phyloP scores from a whole-genome alignment of 371 early-diverging fungal species.

The Mucor velutinosus region DNA sequence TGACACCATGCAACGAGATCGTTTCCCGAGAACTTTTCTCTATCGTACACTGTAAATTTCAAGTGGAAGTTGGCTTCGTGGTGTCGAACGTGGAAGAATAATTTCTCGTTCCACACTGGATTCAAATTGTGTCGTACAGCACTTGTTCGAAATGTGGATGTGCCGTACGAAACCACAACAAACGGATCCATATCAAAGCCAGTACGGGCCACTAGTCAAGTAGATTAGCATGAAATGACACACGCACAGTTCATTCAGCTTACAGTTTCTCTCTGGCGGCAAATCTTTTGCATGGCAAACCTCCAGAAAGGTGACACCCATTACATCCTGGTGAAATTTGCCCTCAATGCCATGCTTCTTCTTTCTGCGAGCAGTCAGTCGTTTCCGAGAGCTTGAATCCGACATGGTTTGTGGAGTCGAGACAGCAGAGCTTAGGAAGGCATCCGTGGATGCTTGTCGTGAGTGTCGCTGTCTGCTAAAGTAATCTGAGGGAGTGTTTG shows the following conservation, averaged over 20 bases:
- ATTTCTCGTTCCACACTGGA: slow-evolving; percentile 63
- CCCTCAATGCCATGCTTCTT: slow-evolving; percentile 15
- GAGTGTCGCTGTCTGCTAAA: neutral
- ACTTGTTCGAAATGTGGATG: slow-evolving; percentile 63
- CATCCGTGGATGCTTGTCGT: neutral
- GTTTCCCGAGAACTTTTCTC: slow-evolving; percentile 67
- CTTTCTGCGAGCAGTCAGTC: neutral
- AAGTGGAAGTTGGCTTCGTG: slow-evolving; percentile 52
- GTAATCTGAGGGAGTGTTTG: slow-evolving; percentile 3
- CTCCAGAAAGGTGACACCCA: slow-evolving; percentile 59
- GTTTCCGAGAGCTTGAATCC: neutral
- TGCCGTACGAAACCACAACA: slow-evolving; percentile 64
- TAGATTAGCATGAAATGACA: neutral
- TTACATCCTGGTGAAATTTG: slow-evolving; percentile 23
- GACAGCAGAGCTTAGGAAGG: neutral
- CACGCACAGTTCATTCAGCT: neutral
- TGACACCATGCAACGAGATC: slow-evolving; percentile 59
- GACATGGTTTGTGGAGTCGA: neutral
- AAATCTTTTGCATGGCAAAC: slow-evolving; percentile 53
- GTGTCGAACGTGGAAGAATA: slow-evolving; percentile 60
- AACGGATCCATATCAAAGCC: slow-evolving; percentile 79
- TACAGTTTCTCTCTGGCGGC: slow-evolving; percentile 48
- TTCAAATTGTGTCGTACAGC: slow-evolving; percentile 57
- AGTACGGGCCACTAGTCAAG: slow-evolving; percentile 34
- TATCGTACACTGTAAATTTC: slow-evolving; percentile 65